Base-by-base conservation (phyloP, 345 rosid species). In the Sonneratia caseolaris region DNA sequence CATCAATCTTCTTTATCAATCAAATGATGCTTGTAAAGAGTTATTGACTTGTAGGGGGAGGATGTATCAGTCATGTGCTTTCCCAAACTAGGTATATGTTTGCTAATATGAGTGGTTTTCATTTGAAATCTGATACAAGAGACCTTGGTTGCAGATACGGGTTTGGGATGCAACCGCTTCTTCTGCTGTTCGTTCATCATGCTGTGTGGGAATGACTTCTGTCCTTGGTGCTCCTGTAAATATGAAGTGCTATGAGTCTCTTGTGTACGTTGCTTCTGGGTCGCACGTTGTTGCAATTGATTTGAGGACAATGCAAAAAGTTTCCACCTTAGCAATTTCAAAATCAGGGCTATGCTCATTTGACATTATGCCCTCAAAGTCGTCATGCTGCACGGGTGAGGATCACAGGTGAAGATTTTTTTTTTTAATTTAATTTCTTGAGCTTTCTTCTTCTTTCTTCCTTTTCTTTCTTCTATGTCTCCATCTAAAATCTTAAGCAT, bases 191-290 rank as follows among this genome's bases (percentile, higher is more conserved):
- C 86, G 86, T 51, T 89, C 89, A 61, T 84, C 91, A 48, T 82
- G 87, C 82, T 89, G 90, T 75, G 87, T 84, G 69, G 96, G 91
- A 75, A 87, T 78, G 87, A 71, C 87, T 57, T 76, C 84, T 73
- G 80, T 87, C 48, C 69, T 78, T 59, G 88, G 86, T 55, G 32
- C 76, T 32, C 84, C 90, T 42, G 73, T 89, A 51, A 81, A 70
- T 74, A 78, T 87, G 86, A 82, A 77, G 74, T 86, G 92, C 79
- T 80, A 82, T 70, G 95, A 85, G 69, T 80, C 87, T 0, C 74
- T 87, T 75, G 84, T 89, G 35, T 87, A 86, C 78, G 76, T 89
- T 80, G 96, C 92, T 64, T 79, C 92, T 45, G 88, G 92, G 72
- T 81, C 82, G 66, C 81, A 84, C 70, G 89, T 87, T 64, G 73